phyloP scores from a whole-genome alignment of 768 basidiomycete species.

The Suillus discolor region DNA sequence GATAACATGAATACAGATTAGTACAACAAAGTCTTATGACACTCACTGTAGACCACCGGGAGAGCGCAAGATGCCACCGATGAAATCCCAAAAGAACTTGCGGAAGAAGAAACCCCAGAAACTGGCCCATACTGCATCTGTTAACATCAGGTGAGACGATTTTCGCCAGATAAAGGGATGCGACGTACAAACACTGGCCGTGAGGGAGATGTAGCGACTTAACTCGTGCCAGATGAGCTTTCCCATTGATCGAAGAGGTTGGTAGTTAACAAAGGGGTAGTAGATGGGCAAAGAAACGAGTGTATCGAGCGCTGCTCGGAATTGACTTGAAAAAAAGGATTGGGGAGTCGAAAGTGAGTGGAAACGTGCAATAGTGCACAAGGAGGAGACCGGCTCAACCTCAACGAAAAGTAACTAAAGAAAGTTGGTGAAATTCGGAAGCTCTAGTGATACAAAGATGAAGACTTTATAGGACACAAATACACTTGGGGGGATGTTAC shows the following conservation, averaged over 20 bases:
- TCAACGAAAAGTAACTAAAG: conserved; percentile 7
- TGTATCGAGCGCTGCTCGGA: conserved; percentile 19
- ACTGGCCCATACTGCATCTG: conserved; percentile 80
- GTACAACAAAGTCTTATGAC: not conserved
- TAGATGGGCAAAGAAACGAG: conserved; percentile 8
- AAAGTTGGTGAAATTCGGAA: conserved; percentile 2
- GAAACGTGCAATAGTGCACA: conserved; percentile 26
- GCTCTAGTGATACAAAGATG: conserved; percentile 19
- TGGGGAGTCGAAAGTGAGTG: conserved; percentile 23
- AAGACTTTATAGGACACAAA: conserved; percentile 10
- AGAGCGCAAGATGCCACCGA: conserved; percentile 76
- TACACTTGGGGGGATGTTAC: not conserved
- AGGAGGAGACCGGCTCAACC: conserved; percentile 39
- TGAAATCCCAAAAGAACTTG: conserved; percentile 97
- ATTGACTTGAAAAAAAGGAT: conserved; percentile 21
- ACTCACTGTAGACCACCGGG: conserved; percentile 83
- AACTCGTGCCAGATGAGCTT: conserved; percentile 83
- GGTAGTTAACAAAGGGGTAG: not conserved
- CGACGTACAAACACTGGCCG: conserved; percentile 72
- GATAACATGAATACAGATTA: conserved; percentile 6
- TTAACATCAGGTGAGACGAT: conserved; percentile 15
- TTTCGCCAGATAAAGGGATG: conserved; percentile 8
- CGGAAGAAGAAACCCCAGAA: conserved; percentile 84
- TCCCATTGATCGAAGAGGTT: conserved; percentile 54
- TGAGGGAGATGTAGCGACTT: conserved; percentile 65